phyloP scores from a whole-genome alignment of 2,329 filamentous ascomycete species.

The Ceratocystis colombiana region DNA sequence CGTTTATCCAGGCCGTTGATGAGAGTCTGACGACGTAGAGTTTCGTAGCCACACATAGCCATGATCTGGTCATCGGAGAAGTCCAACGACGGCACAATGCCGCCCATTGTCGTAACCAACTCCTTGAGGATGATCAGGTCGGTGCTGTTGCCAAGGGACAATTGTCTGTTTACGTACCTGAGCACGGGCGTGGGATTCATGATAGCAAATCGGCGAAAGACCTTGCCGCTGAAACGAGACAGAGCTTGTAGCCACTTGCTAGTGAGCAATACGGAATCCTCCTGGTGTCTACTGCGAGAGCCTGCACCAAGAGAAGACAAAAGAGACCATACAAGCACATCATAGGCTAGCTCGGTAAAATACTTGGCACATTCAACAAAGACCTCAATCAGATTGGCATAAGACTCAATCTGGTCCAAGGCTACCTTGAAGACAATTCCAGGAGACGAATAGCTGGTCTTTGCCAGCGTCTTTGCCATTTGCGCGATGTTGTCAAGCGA shows the following conservation, averaged over 20 bases:
- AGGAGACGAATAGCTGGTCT: conserved; percentile 83
- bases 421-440: conserved; percentile 85
- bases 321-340: conserved; percentile 85
- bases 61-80: conserved; percentile 82
- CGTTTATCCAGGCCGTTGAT: conserved; percentile 72
- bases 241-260: conserved; percentile 87
- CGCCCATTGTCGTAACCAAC: conserved; percentile 84
- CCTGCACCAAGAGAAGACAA: conserved; percentile 60
- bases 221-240: conserved; percentile 80
- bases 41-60: conserved; percentile 77
- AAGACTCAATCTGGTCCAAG: conserved; percentile 82
- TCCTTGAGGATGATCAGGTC: conserved; percentile 88
- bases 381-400: conserved; percentile 87
- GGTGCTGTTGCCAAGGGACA: conserved; percentile 71
- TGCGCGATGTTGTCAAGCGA: conserved; percentile 75
- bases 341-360: conserved; percentile 85
- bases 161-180: conserved; percentile 78
- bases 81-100: conserved; percentile 74
- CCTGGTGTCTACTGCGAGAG: conserved; percentile 52
- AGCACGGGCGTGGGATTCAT: conserved; percentile 78
- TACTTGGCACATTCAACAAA: conserved; percentile 92
- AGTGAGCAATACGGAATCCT: conserved; percentile 58
- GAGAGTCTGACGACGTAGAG: conserved; percentile 69
- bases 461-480: conserved; percentile 81
- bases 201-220: conserved; percentile 74